Evolutionary conservation across 768 basidiomycete genomes (phyloP).

Genomic region (Cytidiella melzeri): DNA sequence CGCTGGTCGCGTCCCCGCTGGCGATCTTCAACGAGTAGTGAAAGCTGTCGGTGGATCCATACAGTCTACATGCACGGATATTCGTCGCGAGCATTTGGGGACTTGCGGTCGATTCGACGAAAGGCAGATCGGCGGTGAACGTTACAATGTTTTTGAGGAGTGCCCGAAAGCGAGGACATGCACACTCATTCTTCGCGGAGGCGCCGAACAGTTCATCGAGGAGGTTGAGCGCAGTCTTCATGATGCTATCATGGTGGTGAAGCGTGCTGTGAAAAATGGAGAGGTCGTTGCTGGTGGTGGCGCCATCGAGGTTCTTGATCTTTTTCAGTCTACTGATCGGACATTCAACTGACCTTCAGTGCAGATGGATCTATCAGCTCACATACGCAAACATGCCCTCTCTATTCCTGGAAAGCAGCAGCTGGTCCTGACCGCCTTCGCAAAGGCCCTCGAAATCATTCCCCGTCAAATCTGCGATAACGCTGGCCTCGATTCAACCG

Average conservation of each 20-base stretch:
- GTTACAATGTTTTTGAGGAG: conserved; percentile 92
- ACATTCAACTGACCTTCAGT: neutral
- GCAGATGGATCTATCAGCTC: conserved; percentile 96
- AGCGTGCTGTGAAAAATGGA: conserved; percentile 91
- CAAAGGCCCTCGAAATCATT: conserved; percentile 95
- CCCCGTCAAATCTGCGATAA: conserved; percentile 99
- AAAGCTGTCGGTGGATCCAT: conserved; percentile 94
- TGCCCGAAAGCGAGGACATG: conserved; percentile 95
- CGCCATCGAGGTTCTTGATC: conserved; percentile 73
- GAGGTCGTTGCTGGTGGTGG: conserved; percentile 98
- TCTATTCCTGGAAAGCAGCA: conserved; percentile 95
- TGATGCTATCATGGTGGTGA: conserved; percentile 99
- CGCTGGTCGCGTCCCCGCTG: conserved; percentile 88
- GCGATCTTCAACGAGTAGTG: conserved; percentile 88
- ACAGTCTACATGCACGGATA: conserved; percentile 94
- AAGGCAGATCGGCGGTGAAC: conserved; percentile 91
- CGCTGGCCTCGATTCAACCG: conserved; percentile 95
- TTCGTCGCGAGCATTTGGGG: conserved; percentile 83
- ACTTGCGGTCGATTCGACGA: conserved; percentile 93
- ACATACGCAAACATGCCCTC: conserved; percentile 84
- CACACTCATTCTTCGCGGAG: conserved; percentile 89
- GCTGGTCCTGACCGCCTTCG: conserved; percentile 90
- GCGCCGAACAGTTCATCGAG: conserved; percentile 98
- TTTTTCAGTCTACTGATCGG: neutral
- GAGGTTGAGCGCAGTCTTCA: conserved; percentile 97